A percentile compares a stretch with the other conserved stretches of the same genome.
Evolutionary conservation across 1,284 basidiomycete species (phyloP).

Genomic region (Ustilago nuda): DNA sequence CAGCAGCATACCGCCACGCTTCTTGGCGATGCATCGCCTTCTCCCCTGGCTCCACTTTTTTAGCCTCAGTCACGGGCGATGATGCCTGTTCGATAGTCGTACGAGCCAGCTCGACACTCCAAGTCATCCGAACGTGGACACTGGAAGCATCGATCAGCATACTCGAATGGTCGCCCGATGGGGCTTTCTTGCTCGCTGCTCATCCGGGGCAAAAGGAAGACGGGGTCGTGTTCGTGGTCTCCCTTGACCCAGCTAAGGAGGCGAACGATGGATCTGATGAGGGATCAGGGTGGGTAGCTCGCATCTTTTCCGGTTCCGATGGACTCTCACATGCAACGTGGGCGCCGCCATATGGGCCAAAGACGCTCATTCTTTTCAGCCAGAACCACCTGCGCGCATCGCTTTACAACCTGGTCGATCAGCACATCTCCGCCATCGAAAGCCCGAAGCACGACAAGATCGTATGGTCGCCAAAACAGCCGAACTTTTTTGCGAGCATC

Average conservation of each 20-base stretch:
- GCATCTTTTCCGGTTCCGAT: constrained; percentile 54
- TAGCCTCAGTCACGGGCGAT: constrained; percentile 55
- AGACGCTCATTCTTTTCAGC: constrained; percentile 50
- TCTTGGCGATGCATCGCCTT: constrained; percentile 54
- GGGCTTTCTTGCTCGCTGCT: constrained; percentile 52
- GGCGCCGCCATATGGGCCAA: constrained; percentile 49
- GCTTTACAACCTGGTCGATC: constrained; percentile 50
- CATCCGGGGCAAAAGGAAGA: constrained; percentile 36
- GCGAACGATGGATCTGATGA: constrained; percentile 59
- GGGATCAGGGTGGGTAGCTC: constrained; percentile 60
- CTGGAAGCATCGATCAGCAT: constrained; percentile 45
- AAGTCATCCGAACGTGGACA: constrained; percentile 60
- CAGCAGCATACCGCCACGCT: constrained; percentile 57
- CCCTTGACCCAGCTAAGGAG: constrained; percentile 59
- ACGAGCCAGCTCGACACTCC: constrained; percentile 57
- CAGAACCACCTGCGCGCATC: constrained; percentile 47
- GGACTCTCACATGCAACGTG: constrained; percentile 56
- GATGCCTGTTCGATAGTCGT: constrained; percentile 43
- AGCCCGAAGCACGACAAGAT: constrained; percentile 50
- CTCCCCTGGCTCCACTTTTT: constrained; percentile 64
- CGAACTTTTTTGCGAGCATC: constrained; percentile 40
- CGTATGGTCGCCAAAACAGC: constrained; percentile 34
- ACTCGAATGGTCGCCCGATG: constrained; percentile 60
- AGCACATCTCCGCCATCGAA: constrained; percentile 50
- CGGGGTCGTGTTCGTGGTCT: constrained; percentile 56